Percentiles rank a stretch among this genome's conserved stretches.
Conservation (phyloP, 2,329 filamentous ascomycete genomes). For the Rhinocladiella mackenziei region DNA sequence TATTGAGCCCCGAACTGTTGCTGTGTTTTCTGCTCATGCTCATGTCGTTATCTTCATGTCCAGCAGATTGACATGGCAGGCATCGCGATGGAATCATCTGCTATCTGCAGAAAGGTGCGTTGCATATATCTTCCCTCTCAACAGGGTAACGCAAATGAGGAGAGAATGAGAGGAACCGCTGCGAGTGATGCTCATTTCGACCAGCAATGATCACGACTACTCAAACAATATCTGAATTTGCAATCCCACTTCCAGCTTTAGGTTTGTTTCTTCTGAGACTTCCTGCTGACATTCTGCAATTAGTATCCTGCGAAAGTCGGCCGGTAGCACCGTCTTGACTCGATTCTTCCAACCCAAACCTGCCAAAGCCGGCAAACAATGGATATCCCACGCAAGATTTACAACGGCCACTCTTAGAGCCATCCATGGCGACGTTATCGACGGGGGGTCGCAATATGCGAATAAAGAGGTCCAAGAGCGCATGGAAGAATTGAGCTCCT, state of each 20-base stretch:
- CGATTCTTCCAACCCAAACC: not conserved
- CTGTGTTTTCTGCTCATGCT: no score
- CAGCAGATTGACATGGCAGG: constrained; percentile 37
- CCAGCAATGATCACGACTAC: constrained; percentile 46
- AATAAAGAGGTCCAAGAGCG: constrained; percentile 37
- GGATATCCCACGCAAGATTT: constrained; percentile 7
- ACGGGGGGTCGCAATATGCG: not conserved
- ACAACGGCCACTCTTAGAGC: not conserved
- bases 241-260: constrained; percentile 1
- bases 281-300: not conserved
- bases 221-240: constrained; percentile 22
- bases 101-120: constrained; percentile 35
- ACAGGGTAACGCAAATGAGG: constrained; percentile 37
- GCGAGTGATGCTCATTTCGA: constrained; percentile 56
- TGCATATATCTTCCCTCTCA: not conserved
- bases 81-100: constrained; percentile 31
- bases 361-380: not conserved
- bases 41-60: constrained; percentile 37
- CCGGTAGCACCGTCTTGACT: constrained; percentile 1
- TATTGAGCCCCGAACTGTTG: no score
- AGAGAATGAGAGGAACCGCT: constrained; percentile 60
- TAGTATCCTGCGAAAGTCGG: not conserved
- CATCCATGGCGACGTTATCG: not conserved
- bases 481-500: constrained; percentile 37
- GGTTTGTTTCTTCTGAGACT: not conserved